Evolutionary conservation across 192 early-diverging fungal genomes (phyloP).

Genomic region (Obelidium mucronatum): DNA sequence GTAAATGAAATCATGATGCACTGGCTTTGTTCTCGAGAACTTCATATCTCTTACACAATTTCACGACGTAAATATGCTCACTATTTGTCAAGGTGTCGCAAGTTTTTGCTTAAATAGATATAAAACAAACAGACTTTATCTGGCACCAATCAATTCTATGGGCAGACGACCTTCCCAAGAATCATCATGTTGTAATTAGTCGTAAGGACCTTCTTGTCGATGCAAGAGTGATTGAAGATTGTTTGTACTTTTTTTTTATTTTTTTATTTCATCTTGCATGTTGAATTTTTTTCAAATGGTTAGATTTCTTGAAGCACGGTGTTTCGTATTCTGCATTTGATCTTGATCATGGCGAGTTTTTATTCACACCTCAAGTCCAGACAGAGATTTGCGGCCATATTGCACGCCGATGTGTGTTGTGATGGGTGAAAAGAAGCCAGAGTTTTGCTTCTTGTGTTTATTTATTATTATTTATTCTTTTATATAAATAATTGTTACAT

Average conservation of each 20-base stretch:
- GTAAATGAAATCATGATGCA: constrained; percentile 57
- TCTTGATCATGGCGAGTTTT: constrained; percentile 44
- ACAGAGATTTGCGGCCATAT: constrained; percentile 25
- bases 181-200: constrained; percentile 33
- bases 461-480: no score
- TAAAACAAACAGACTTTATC: constrained; percentile 26
- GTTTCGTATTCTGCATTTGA: constrained; percentile 15
- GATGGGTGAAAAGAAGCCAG: neutral
- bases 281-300: neutral
- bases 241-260: constrained; percentile 11
- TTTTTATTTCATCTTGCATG: no score
- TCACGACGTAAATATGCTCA: constrained; percentile 28
- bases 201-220: constrained; percentile 41
- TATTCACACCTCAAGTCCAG: constrained; percentile 7
- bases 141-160: constrained; percentile 42
- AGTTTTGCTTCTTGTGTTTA: neutral
- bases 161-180: constrained; percentile 34
- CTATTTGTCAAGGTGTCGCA: neutral
- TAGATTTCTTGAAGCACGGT: constrained; percentile 31
- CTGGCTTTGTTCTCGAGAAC: constrained; percentile 63
- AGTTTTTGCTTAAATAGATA: neutral
- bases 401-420: constrained; percentile 14
- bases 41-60: constrained; percentile 67
- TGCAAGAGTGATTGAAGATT: constrained; percentile 27
- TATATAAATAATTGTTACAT: no score